These are phyloP conservation scores for Yamagishiella unicocca DNA, from an alignment of 139 green algal genomes.

Conservation along the genomic window DNA sequence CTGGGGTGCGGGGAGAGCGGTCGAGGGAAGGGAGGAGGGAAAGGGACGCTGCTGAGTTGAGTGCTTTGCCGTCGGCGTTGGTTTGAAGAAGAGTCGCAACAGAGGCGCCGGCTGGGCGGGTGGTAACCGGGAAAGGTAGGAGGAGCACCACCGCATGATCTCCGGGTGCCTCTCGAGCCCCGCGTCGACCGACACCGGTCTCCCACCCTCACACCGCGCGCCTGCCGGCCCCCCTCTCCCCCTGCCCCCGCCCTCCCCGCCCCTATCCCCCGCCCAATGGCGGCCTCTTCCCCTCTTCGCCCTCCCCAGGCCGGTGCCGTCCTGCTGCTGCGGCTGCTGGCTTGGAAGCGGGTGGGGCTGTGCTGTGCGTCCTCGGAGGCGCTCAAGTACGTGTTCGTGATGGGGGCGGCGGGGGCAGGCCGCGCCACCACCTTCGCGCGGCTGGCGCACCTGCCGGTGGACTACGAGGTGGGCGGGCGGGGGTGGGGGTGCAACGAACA, in stretches of 20 bases:
- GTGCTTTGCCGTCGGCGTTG: no score
- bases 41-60: no score
- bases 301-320: conserved; percentile 44
- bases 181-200: no score
- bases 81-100: no score
- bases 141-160: no score
- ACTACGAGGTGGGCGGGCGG: conserved; percentile 42
- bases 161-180: no score
- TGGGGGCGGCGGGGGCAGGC: conserved; percentile 33
- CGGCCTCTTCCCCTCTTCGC: background rate
- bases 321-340: conserved; percentile 57
- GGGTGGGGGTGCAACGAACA: no score
- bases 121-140: no score
- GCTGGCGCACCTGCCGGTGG: conserved; percentile 38
- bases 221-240: no score
- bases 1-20: background rate
- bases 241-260: background rate
- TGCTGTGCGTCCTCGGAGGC: conserved; percentile 1
- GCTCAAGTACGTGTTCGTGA: conserved; percentile 55
- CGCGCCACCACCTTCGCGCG: conserved; percentile 33
- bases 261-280: background rate
- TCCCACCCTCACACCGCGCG: no score
- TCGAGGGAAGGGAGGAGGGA: background rate
- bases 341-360: conserved; percentile 46
- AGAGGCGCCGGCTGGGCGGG: no score